Percentiles rank a stretch among this genome's conserved stretches.
phyloP scores from a whole-genome alignment of 2,329 filamentous ascomycete genomes.

The Orbilia javanica region DNA sequence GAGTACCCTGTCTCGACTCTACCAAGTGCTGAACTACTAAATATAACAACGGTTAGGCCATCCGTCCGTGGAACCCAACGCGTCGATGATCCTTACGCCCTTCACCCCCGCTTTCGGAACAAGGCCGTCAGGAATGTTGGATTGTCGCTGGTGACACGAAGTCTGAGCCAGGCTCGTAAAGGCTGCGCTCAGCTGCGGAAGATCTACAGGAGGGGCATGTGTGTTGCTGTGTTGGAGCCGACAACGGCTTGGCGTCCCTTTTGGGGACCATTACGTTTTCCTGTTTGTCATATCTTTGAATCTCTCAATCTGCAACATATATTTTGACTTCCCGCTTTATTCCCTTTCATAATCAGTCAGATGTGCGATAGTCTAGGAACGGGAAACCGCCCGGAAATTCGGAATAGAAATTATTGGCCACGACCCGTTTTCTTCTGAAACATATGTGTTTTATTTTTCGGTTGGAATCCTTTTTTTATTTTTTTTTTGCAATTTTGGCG shows the following conservation, averaged over 20 bases:
- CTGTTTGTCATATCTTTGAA: constrained; percentile 45
- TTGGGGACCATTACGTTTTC: constrained; percentile 40
- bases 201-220: neutral
- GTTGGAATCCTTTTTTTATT: neutral
- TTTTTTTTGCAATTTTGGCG: neutral
- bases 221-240: constrained; percentile 43
- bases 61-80: neutral
- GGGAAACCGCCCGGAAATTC: constrained; percentile 25
- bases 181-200: neutral
- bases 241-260: constrained; percentile 38
- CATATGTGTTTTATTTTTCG: constrained; percentile 2
- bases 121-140: neutral
- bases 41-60: neutral
- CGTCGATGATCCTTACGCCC: neutral
- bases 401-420: constrained; percentile 27
- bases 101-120: neutral
- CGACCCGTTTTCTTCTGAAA: constrained; percentile 46
- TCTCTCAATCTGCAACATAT: constrained; percentile 3
- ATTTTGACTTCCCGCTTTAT: constrained; percentile 3
- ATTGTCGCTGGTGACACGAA: neutral
- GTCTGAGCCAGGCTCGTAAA: neutral
- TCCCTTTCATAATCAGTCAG: constrained; percentile 3
- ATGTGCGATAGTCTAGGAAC: neutral
- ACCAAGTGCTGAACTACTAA: neutral
- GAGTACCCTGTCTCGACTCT: too few relatives aligned